Base-by-base conservation (phyloP, 441 rosid genomes). In the Biscutella auriculata region DNA sequence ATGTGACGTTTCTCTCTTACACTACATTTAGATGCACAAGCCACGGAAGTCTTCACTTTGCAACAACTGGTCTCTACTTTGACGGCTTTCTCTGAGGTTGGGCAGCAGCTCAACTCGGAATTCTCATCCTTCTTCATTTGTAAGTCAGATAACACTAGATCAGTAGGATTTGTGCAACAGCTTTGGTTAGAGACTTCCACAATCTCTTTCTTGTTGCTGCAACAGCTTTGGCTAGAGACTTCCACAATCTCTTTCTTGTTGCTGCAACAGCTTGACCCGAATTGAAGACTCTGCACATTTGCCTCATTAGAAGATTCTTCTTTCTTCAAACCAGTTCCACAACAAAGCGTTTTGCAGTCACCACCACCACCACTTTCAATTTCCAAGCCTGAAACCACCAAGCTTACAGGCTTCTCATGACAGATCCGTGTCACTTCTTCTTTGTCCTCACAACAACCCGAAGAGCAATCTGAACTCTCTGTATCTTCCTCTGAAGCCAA, bases 1-100 rank as follows among this genome's bases (percentile, higher is more conserved):
- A 10, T 53, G 60, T 82, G 90, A 51, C 71, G 80, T 62, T 51
- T 82, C 68, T 67, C 85, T 63, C 53, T 49, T 53, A 66, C 74
- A 35, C 9, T 44, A 13, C 82, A 78, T 14, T 15, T 68, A 30
- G 74, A 69, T 29, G 5, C 52, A 21, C 68, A 56, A 50, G 35
- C 60, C 68, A 62, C 44, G 1, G 8, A 11, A 56, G 37, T 62
- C 53, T 62, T 66, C 55, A 52, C 71, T 66, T 59, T 44, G 49
- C 65, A 52, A 66, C 65, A 66, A n/a, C n/a, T n/a, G 4, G 15
- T 51, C 65, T 53, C 66, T 21, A 21, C 5, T 28, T 50, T 50
- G 28, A 32, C 1, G 11, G 40, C 15, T 29, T 6, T 32, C 14
- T 50, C 9, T 32, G 55, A 50, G 40, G 15, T 17, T n/a, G n/a